phyloP scores from a whole-genome alignment of 805 yeast species.

The Yarrowia deformans region DNA sequence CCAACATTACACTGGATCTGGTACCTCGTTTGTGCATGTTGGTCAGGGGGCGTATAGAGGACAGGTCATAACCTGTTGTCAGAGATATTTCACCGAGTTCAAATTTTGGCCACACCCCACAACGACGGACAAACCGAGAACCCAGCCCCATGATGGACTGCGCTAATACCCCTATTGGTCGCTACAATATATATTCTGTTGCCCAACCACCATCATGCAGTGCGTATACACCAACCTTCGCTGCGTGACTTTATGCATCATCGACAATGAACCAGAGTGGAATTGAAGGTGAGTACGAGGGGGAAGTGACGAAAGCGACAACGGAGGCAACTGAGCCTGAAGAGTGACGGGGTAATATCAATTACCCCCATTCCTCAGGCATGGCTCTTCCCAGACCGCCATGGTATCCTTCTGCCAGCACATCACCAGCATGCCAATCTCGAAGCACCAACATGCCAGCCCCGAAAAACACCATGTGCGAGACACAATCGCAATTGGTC shows the following conservation, averaged over 20 bases:
- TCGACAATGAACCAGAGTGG: constrained; percentile 39
- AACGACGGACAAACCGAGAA: too few species aligned
- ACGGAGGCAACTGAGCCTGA: background rate
- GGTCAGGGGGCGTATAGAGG: background rate
- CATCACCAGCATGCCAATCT: background rate
- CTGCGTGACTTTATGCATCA: constrained; percentile 39
- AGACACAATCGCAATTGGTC: background rate
- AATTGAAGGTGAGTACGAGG: constrained; percentile 35
- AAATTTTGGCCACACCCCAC: background rate
- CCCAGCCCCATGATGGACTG: too few species aligned
- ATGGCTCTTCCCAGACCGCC: too few species aligned
- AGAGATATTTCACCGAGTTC: background rate
- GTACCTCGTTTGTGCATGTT: background rate
- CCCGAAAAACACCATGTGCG: too few species aligned
- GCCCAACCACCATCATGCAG: background rate
- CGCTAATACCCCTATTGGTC: too few species aligned
- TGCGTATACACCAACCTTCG: background rate
- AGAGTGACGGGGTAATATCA: too few species aligned
- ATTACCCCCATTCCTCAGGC: too few species aligned
- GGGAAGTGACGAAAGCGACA: too few species aligned
- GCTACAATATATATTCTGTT: too few species aligned
- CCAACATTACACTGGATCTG: too few species aligned
- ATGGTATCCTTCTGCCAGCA: background rate
- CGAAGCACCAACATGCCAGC: too few species aligned
- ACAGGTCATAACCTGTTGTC: background rate